Evolutionary conservation across 2,329 filamentous ascomycete species (phyloP).

Genomic region (Diaporthe vexans): DNA sequence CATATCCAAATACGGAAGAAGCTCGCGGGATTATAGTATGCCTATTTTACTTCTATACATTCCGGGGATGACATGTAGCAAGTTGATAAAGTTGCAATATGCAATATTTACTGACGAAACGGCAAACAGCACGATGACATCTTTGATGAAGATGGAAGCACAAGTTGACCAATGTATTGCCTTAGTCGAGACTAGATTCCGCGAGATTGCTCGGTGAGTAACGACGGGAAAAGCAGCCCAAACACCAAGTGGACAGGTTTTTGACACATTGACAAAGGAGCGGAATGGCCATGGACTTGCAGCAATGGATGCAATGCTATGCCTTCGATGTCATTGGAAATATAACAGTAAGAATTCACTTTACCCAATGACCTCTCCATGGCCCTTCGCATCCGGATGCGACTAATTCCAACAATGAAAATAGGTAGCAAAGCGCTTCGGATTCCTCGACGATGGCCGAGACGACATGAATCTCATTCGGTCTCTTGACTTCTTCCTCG

Average conservation of each 20-base stretch:
- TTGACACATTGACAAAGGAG: not conserved
- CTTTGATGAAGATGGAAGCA: constrained; percentile 4
- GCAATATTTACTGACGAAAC: not conserved
- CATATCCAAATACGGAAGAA: constrained; percentile 1
- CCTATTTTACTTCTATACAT: no score
- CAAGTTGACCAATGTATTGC: constrained; percentile 11
- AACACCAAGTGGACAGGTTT: not conserved
- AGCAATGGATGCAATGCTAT: constrained; percentile 38
- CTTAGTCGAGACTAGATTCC: constrained; percentile 13
- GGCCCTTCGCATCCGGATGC: no score
- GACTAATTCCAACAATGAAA: not conserved
- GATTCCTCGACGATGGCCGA: constrained; percentile 34
- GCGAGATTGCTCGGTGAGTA: constrained; percentile 12
- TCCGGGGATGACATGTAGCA: no score
- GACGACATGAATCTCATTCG: constrained; percentile 19
- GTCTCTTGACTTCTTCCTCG: constrained; percentile 10
- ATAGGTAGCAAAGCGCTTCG: constrained; percentile 34
- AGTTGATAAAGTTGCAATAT: not conserved
- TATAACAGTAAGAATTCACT: constrained; percentile 22
- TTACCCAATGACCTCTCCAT: no score
- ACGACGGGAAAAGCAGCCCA: not conserved
- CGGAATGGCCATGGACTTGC: not conserved
- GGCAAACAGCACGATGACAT: not conserved
- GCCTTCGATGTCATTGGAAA: constrained; percentile 38
- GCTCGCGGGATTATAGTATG: constrained; percentile 14